phyloP scores from a whole-genome alignment of 345 rosid genomes.

The Euphorbia tirucalli region DNA sequence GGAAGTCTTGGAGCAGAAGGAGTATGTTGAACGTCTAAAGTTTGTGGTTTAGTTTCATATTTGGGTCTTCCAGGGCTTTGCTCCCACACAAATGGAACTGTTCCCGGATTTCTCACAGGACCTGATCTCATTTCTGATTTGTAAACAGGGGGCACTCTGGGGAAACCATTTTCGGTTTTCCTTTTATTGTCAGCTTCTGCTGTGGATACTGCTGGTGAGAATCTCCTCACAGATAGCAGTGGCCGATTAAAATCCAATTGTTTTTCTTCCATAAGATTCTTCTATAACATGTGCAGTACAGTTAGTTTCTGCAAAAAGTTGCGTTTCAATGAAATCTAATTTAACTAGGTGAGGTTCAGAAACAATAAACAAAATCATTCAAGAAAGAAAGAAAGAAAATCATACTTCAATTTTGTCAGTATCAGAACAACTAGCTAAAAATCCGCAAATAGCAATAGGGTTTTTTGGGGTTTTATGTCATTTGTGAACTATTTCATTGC shows the following conservation, averaged over 20 bases:
- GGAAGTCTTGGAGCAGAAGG: constrained; percentile 76
- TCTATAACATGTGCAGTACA: no score
- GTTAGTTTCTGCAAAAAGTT: constrained; percentile 29
- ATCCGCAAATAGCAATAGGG: neutral
- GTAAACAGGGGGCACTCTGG: constrained; percentile 53
- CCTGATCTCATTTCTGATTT: constrained; percentile 85
- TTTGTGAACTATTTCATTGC: neutral
- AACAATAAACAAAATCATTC: neutral
- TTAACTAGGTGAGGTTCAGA: constrained; percentile 6
- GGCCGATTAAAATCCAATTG: constrained; percentile 79
- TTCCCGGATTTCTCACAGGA: constrained; percentile 78
- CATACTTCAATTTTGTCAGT: no score
- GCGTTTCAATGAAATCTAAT: constrained; percentile 17
- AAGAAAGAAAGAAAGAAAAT: neutral
- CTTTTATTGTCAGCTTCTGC: constrained; percentile 42
- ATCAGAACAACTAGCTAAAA: neutral
- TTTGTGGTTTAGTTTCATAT: constrained; percentile 40
- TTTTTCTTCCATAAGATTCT: constrained; percentile 77
- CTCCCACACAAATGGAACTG: constrained; percentile 93
- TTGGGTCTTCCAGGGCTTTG: constrained; percentile 79
- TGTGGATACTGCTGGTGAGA: constrained; percentile 32
- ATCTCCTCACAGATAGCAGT: constrained; percentile 67
- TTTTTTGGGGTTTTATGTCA: neutral
- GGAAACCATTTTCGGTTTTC: constrained; percentile 38
- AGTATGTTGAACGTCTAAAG: constrained; percentile 23